phyloP scores from a whole-genome alignment of 148 eudicot species.

The Vaccinium macrocarpon region DNA sequence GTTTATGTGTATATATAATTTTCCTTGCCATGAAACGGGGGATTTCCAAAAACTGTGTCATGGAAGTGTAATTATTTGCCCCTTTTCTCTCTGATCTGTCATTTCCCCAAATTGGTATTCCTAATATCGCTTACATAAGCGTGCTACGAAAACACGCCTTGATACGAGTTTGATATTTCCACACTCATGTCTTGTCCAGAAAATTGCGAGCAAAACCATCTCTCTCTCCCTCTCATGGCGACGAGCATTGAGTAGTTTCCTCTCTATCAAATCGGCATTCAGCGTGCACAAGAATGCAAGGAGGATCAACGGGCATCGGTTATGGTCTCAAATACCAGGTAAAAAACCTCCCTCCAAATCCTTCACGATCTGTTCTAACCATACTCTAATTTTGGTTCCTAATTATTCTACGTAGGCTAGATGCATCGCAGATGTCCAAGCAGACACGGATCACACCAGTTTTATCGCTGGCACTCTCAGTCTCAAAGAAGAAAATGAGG shows the following conservation, averaged over 20 bases:
- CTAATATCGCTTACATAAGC: too few species aligned
- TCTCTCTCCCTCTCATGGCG: too few species aligned
- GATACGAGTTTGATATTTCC: too few species aligned
- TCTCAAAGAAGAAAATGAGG: conserved; percentile 99
- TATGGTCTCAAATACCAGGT: conserved; percentile 98
- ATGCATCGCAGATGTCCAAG: conserved; percentile 95
- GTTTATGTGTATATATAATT: too few species aligned
- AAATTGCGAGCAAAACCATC: too few species aligned
- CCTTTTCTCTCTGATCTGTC: too few species aligned
- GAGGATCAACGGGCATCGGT: conserved; percentile 83
- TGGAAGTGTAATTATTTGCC: too few species aligned
- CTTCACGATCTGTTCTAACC: not conserved
- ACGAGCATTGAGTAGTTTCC: not conserved
- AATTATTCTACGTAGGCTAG: conserved; percentile 53
- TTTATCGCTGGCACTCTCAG: conserved; percentile 95
- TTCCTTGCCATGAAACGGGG: too few species aligned
- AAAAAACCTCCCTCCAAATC: not conserved
- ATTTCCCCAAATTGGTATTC: too few species aligned
- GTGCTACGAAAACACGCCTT: too few species aligned
- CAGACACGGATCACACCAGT: conserved; percentile 95
- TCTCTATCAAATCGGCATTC: not conserved
- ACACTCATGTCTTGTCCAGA: too few species aligned
- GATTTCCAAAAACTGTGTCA: too few species aligned
- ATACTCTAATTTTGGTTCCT: conserved; percentile 23
- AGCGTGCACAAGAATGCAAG: conserved; percentile 49